Conservation (phyloP, 164 flowering plant genomes). For the Nymphaea colorata region DNA sequence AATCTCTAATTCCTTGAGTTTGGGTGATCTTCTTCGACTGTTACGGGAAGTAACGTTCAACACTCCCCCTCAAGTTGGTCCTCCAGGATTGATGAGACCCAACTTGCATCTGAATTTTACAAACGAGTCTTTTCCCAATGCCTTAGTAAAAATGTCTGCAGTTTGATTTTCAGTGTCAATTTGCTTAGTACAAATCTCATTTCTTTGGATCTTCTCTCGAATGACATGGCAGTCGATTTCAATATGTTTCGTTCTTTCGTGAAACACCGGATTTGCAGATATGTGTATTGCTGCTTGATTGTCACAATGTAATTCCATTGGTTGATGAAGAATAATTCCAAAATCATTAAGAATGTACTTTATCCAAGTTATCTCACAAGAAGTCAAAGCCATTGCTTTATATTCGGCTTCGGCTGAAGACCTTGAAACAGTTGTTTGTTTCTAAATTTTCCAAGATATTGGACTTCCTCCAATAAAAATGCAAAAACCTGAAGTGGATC, state of each 20-base stretch:
- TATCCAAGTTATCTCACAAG: constrained; percentile 2
- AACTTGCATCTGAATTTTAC: too few relatives aligned
- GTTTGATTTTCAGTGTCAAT: too few relatives aligned
- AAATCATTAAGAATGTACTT: not conserved
- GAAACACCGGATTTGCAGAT: not conserved
- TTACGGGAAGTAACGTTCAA: too few relatives aligned
- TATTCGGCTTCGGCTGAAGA: not conserved
- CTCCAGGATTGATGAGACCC: too few relatives aligned
- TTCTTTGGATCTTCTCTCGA: too few relatives aligned
- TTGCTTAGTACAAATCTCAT: not conserved
- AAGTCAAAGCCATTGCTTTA: not conserved
- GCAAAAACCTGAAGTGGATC: not conserved
- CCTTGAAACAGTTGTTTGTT: not conserved
- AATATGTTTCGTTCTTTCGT: not conserved
- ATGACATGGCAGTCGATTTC: not conserved
- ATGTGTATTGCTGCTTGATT: not conserved
- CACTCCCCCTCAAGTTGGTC: too few relatives aligned
- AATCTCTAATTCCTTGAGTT: too few relatives aligned
- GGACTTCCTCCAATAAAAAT: not conserved
- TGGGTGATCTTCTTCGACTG: too few relatives aligned
- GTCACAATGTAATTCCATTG: not conserved
- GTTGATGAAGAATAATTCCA: not conserved
- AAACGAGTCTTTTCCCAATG: too few relatives aligned
- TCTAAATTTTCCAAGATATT: constrained; percentile 2
- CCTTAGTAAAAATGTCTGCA: too few relatives aligned